phyloP scores from a whole-genome alignment of 2,329 filamentous ascomycete genomes.

The Cryphonectria radicalis region DNA sequence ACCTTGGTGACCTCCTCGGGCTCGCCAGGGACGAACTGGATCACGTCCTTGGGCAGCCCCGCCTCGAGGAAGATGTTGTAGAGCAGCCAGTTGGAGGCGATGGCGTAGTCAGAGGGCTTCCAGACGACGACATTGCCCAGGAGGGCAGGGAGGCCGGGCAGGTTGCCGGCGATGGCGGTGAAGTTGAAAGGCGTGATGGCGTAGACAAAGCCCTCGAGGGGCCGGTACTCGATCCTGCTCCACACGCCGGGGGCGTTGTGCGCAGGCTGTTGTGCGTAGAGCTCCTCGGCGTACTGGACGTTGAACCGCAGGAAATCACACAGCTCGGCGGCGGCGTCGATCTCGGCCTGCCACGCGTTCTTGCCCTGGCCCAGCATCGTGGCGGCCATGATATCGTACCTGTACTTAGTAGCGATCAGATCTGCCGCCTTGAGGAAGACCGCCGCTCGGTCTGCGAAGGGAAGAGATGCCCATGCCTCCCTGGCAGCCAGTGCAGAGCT shows the following conservation, averaged over 20 bases:
- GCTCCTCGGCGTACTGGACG: conserved; percentile 89
- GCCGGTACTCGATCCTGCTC: conserved; percentile 89
- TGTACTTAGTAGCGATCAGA: conserved; percentile 87
- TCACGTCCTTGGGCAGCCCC: conserved; percentile 84
- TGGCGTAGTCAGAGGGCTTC: conserved; percentile 91
- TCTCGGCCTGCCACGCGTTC: conserved; percentile 99
- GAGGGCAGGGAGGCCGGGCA: conserved; percentile 80
- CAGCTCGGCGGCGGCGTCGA: conserved; percentile 90
- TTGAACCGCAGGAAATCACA: conserved; percentile 94
- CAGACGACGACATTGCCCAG: conserved; percentile 95
- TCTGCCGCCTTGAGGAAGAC: conserved; percentile 97
- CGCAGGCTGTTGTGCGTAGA: conserved; percentile 84
- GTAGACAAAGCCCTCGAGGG: conserved; percentile 94
- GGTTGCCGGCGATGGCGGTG: conserved; percentile 89
- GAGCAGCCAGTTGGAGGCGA: conserved; percentile 88
- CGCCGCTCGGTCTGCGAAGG: conserved; percentile 88
- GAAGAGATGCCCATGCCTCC: conserved; percentile 80
- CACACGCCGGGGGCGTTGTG: conserved; percentile 85
- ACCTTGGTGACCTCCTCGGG: conserved; percentile 81
- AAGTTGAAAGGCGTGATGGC: conserved; percentile 97
- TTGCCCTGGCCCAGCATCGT: conserved; percentile 98
- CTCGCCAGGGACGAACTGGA: conserved; percentile 92
- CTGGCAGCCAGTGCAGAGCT: conserved; percentile 85
- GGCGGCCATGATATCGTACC: conserved; percentile 94
- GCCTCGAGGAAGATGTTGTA: conserved; percentile 92